A percentile compares a stretch with the other conserved stretches of the same genome.
These are phyloP conservation scores for Sphaerobolus stellatus DNA, from an alignment of 1,284 basidiomycete species.

Conservation along the genomic window DNA sequence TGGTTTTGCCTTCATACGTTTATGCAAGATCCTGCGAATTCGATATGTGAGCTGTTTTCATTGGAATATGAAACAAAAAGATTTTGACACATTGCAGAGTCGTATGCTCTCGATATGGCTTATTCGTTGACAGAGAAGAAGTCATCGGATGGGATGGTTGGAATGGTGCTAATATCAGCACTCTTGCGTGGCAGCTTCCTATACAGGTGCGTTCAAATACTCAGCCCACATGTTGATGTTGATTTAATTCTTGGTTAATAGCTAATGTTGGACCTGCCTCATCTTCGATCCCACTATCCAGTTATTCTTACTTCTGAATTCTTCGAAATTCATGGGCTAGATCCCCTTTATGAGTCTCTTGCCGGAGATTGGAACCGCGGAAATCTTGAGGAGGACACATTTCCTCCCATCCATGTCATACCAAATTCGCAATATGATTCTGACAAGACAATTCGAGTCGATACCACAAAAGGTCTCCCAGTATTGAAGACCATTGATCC, in stretches of 20 bases:
- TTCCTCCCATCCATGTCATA: slow-evolving; percentile 33
- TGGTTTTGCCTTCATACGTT: slow-evolving; percentile 39
- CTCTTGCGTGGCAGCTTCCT: slow-evolving; percentile 8
- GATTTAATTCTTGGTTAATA: background rate
- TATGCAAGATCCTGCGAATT: slow-evolving; percentile 44
- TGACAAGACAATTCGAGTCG: background rate
- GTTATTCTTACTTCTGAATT: slow-evolving; percentile 44
- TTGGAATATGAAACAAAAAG: slow-evolving; percentile 5
- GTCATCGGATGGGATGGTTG: slow-evolving; percentile 34
- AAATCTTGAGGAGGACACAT: slow-evolving; percentile 21
- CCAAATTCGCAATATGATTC: slow-evolving; percentile 41
- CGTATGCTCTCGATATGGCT: slow-evolving; percentile 32
- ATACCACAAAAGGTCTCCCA: background rate
- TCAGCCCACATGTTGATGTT: background rate
- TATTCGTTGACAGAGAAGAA: slow-evolving; percentile 39
- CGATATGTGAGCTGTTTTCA: slow-evolving; percentile 18
- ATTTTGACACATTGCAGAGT: slow-evolving; percentile 14
- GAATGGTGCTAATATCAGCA: slow-evolving; percentile 19
- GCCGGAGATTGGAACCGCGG: slow-evolving; percentile 38
- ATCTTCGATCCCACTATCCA: slow-evolving; percentile 37
- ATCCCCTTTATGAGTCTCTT: slow-evolving; percentile 32
- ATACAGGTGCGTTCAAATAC: slow-evolving; percentile 1
- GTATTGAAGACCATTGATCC: background rate
- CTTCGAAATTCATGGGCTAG: slow-evolving; percentile 39
- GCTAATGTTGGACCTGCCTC: slow-evolving; percentile 47